A percentile compares a stretch with the other conserved stretches of the same genome.
Conservation (phyloP, 371 early-diverging fungal genomes). For the Mucor irregularis region DNA sequence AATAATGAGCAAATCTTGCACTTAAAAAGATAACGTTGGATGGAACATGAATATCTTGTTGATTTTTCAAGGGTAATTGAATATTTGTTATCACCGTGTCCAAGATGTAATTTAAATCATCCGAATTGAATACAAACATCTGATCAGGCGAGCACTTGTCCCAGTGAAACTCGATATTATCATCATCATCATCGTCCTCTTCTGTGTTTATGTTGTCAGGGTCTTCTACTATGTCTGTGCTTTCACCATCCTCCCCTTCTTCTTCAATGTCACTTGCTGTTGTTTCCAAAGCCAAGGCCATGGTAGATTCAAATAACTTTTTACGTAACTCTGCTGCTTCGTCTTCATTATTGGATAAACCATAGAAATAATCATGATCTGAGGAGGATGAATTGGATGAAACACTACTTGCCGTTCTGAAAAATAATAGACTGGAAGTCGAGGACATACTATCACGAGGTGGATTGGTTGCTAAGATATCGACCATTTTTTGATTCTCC, state of each 20-base stretch:
- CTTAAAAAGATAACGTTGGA: conserved; percentile 86
- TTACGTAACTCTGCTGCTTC: conserved; percentile 53
- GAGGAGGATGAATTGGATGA: conserved; percentile 28
- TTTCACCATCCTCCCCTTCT: conserved; percentile 21
- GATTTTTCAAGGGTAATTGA: conserved; percentile 52
- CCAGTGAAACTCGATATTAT: conserved; percentile 64
- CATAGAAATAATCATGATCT: conserved; percentile 52
- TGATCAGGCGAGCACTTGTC: conserved; percentile 79
- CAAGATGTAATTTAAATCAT: conserved; percentile 70
- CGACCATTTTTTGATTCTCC: conserved; percentile 59
- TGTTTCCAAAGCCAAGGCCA: conserved; percentile 23
- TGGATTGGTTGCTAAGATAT: conserved; percentile 54
- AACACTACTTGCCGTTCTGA: conserved; percentile 30
- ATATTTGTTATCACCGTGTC: conserved; percentile 67
- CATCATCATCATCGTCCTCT: conserved; percentile 23
- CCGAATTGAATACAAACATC: conserved; percentile 86
- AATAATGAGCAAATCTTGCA: conserved; percentile 86
- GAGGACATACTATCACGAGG: conserved; percentile 62
- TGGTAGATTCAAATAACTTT: conserved; percentile 41
- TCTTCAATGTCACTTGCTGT: neutral
- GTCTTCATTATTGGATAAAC: conserved; percentile 43
- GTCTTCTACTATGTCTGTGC: no score
- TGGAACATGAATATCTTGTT: conserved; percentile 67
- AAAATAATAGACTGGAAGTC: conserved; percentile 39
- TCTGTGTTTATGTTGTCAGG: conserved; percentile 16